phyloP scores from a whole-genome alignment of 2,329 filamentous ascomycete genomes.

The Xylariomycetidae sp. region DNA sequence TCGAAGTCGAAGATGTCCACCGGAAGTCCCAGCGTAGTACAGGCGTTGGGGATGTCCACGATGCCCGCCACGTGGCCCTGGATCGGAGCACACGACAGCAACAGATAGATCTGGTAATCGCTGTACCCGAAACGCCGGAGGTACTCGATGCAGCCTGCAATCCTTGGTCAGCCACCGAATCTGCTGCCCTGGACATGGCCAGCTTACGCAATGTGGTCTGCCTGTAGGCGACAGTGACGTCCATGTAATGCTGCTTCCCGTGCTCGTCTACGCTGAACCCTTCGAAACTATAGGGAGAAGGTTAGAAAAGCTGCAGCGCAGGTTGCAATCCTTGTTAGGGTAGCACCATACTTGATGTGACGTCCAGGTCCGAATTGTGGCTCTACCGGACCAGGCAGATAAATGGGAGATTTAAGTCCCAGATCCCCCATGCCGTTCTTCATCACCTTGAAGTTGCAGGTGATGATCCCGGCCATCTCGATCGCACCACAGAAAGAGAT shows the following conservation, averaged over 20 bases:
- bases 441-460: constrained; percentile 83
- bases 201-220: constrained; percentile 64
- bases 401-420: constrained; percentile 77
- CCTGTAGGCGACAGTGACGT: constrained; percentile 80
- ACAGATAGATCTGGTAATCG: constrained; percentile 76
- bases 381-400: constrained; percentile 81
- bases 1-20: constrained; percentile 97
- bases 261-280: constrained; percentile 86
- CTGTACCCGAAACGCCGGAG: constrained; percentile 67
- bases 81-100: constrained; percentile 80
- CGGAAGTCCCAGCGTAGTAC: constrained; percentile 81
- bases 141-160: constrained; percentile 69
- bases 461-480: constrained; percentile 90
- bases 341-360: too few species aligned
- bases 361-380: constrained; percentile 80
- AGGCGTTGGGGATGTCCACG: constrained; percentile 87
- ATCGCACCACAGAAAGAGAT: constrained; percentile 88
- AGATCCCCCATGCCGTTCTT: constrained; percentile 73
- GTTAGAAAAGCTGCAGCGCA: too few species aligned
- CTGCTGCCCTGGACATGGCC: too few species aligned
- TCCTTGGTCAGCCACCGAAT: too few species aligned
- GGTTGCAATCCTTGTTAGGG: too few species aligned
- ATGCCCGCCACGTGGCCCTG: constrained; percentile 87
- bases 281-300: too few species aligned
- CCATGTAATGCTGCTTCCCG: constrained; percentile 85